Evolutionary conservation across 345 rosid species (phyloP).

Genomic region (Alliaria petiolata): DNA sequence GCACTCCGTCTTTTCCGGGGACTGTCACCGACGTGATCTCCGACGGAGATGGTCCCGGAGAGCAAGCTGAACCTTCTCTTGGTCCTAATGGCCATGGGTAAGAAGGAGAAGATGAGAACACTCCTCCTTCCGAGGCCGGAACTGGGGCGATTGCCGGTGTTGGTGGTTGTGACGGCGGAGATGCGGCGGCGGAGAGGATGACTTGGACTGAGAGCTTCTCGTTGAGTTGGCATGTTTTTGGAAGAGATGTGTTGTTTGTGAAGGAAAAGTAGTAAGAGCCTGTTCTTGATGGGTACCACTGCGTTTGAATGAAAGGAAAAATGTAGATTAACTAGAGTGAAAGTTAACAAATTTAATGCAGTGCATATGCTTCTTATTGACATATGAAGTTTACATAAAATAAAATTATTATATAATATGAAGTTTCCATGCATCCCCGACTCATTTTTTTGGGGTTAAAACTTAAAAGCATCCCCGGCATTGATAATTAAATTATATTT

Average conservation of each 20-base stretch:
- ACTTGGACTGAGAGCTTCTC: constrained; percentile 67
- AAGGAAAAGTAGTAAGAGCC: constrained; percentile 86
- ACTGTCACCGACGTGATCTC: constrained; percentile 40
- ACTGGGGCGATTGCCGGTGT: constrained; percentile 42
- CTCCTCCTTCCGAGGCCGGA: constrained; percentile 62
- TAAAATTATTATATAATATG: too few relatives aligned
- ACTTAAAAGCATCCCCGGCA: background rate
- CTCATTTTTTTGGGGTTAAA: too few relatives aligned
- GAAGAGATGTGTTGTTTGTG: constrained; percentile 58
- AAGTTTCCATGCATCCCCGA: too few relatives aligned
- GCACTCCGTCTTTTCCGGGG: constrained; percentile 73
- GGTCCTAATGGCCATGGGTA: constrained; percentile 90
- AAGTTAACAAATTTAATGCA: background rate
- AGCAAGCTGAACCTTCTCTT: constrained; percentile 39
- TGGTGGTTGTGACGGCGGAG: constrained; percentile 33
- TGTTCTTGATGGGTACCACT: constrained; percentile 93
- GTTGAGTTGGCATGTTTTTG: constrained; percentile 46
- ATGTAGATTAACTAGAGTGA: background rate
- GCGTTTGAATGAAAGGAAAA: background rate
- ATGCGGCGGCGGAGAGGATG: constrained; percentile 10
- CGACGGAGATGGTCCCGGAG: constrained; percentile 62
- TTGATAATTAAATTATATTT: background rate
- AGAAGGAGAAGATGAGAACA: constrained; percentile 59
- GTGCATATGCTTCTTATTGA: background rate
- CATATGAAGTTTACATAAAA: too few relatives aligned